Evolutionary conservation across 495 filamentous ascomycete species (phyloP).

Genomic region (Diplogelasinospora grovesii): DNA sequence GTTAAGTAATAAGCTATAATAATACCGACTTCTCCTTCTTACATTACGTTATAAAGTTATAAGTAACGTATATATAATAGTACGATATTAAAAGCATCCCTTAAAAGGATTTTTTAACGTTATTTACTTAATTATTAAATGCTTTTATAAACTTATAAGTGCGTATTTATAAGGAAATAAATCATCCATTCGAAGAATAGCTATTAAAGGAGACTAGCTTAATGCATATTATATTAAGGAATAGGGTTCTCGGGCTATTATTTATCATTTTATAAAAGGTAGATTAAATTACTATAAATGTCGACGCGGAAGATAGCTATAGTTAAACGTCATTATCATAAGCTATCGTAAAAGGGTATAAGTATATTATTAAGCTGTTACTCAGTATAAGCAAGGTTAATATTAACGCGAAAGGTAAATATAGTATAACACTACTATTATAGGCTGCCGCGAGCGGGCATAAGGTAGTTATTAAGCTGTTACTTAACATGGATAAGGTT

Average conservation of each 20-base stretch:
- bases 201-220: neutral
- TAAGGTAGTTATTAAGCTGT: too few relatives aligned
- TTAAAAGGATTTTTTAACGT: constrained; percentile 4
- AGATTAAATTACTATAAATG: too few relatives aligned
- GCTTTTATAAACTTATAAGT: neutral
- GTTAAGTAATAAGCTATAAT: neutral
- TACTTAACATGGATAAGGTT: too few relatives aligned
- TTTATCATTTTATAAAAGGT: neutral
- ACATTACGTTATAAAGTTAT: constrained; percentile 6
- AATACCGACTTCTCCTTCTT: constrained; percentile 8
- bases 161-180: neutral
- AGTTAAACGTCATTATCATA: too few relatives aligned
- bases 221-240: constrained; percentile 1
- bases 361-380: too few relatives aligned
- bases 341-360: too few relatives aligned
- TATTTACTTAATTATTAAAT: constrained; percentile 1
- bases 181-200: neutral
- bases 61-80: constrained; percentile 1
- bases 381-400: too few relatives aligned
- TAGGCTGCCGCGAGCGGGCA: too few relatives aligned
- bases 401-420: too few relatives aligned
- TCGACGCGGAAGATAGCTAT: too few relatives aligned
- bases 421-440: too few relatives aligned
- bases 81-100: constrained; percentile 2
- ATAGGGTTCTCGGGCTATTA: constrained; percentile 1